phyloP scores from a whole-genome alignment of 257 asterid genomes.

The Orobanche coerulescens region DNA sequence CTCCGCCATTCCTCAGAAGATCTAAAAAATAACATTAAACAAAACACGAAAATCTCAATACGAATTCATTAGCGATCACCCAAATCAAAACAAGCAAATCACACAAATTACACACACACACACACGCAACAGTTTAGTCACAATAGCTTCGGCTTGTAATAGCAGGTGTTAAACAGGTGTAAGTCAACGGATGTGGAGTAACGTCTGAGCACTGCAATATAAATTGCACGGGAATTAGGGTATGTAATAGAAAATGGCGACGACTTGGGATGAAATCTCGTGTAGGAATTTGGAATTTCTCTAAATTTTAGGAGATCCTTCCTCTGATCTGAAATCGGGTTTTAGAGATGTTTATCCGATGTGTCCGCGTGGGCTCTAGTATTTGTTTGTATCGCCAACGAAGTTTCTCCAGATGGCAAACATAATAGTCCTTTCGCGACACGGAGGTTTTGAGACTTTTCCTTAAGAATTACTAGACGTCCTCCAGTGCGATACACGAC shows the following conservation, averaged over 20 bases:
- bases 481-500: too few species aligned
- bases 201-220: not conserved
- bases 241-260: not conserved
- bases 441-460: too few species aligned
- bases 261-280: not conserved
- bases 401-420: not conserved
- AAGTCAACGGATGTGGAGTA: conserved; percentile 8
- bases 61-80: not conserved
- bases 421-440: too few species aligned
- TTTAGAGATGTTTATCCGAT: not conserved
- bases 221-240: not conserved
- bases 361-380: not conserved
- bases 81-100: conserved; percentile 1
- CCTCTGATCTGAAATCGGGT: not conserved
- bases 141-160: not conserved
- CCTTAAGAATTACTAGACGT: too few species aligned
- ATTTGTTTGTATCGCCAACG: not conserved
- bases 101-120: not conserved
- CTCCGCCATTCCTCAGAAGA: conserved; percentile 38
- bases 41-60: not conserved
- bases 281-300: not conserved
- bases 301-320: not conserved
- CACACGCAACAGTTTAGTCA: not conserved
- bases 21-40: conserved; percentile 1
- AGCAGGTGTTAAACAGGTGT: not conserved